A percentile compares a stretch with the other conserved stretches of the same genome.
phyloP scores from a whole-genome alignment of 2,329 filamentous ascomycete species.

The Trichocomaceae sp. region DNA sequence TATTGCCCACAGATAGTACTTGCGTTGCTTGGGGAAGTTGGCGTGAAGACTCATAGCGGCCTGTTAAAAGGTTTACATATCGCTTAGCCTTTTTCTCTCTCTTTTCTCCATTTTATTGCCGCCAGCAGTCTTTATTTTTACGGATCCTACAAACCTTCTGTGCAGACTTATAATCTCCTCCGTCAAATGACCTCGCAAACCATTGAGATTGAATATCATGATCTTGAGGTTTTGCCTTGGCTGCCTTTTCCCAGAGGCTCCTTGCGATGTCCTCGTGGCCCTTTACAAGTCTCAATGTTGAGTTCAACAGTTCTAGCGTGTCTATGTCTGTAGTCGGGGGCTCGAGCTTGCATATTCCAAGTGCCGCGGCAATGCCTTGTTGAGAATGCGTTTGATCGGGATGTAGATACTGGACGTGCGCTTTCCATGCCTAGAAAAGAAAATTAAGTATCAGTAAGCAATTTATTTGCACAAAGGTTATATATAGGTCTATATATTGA shows the following conservation, averaged over 20 bases:
- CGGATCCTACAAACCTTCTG: constrained; percentile 38
- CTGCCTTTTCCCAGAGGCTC: constrained; percentile 43
- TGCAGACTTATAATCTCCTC: constrained; percentile 41
- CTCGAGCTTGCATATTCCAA: constrained; percentile 37
- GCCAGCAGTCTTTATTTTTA: not conserved
- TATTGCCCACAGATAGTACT: constrained; percentile 46
- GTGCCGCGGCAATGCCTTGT: constrained; percentile 39
- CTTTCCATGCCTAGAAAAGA: constrained; percentile 38
- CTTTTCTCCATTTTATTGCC: not conserved
- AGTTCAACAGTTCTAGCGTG: constrained; percentile 38
- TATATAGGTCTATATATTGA: not conserved
- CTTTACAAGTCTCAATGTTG: constrained; percentile 32
- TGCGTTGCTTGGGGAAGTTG: constrained; percentile 42
- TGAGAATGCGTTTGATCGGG: constrained; percentile 36
- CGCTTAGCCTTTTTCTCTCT: not conserved
- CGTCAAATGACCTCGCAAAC: constrained; percentile 39
- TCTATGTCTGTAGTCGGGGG: constrained; percentile 41
- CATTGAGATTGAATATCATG: constrained; percentile 40
- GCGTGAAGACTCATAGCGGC: constrained; percentile 46
- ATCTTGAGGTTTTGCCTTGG: constrained; percentile 38
- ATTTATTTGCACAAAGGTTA: not conserved
- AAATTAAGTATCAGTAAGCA: not conserved
- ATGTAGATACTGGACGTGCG: constrained; percentile 35
- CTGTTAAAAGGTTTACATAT: constrained; percentile 20
- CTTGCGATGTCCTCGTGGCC: constrained; percentile 30